A percentile compares a stretch with the other conserved stretches of the same genome.
These are phyloP conservation scores for Starmerella vitae DNA, from an alignment of 805 yeast species.

Conservation along the genomic window DNA sequence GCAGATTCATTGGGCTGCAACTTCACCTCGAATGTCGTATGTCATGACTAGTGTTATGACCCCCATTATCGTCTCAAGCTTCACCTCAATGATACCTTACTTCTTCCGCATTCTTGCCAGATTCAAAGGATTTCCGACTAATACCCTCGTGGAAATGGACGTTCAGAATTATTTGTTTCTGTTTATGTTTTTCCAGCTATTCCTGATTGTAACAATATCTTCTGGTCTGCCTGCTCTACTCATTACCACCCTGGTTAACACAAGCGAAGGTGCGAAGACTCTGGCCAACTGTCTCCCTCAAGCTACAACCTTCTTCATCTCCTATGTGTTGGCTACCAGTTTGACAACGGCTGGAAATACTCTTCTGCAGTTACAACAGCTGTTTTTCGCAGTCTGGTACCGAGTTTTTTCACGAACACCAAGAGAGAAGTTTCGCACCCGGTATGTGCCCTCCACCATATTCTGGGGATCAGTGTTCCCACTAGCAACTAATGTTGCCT, in stretches of 20 bases:
- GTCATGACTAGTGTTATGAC: slow-evolving; percentile 54
- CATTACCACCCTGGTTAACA: slow-evolving; percentile 16
- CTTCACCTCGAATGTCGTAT: slow-evolving; percentile 42
- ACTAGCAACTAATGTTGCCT: slow-evolving; percentile 58
- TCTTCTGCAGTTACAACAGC: slow-evolving; percentile 44
- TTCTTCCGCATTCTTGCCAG: slow-evolving; percentile 42
- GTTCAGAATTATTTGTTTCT: slow-evolving; percentile 66
- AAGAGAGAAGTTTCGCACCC: slow-evolving; percentile 37
- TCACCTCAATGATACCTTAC: slow-evolving; percentile 50
- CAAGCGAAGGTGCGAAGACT: slow-evolving; percentile 33
- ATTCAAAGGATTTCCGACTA: slow-evolving; percentile 47
- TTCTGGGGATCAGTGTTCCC: slow-evolving; percentile 76
- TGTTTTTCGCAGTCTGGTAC: slow-evolving; percentile 32
- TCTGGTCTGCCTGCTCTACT: slow-evolving; percentile 53
- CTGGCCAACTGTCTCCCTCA: slow-evolving; percentile 72
- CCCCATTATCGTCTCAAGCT: slow-evolving; percentile 45
- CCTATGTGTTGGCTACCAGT: slow-evolving; percentile 62
- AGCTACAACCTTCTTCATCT: slow-evolving; percentile 74
- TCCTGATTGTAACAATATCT: slow-evolving; percentile 71
- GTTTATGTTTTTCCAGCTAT: slow-evolving; percentile 69
- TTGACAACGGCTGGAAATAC: slow-evolving; percentile 62
- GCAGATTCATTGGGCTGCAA: slow-evolving; percentile 40
- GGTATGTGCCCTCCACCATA: slow-evolving; percentile 34
- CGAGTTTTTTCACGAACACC: slow-evolving; percentile 44
- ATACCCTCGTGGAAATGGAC: slow-evolving; percentile 51